Base-by-base conservation (phyloP, 2,329 filamentous ascomycete genomes). In the Curvularia sp. region DNA sequence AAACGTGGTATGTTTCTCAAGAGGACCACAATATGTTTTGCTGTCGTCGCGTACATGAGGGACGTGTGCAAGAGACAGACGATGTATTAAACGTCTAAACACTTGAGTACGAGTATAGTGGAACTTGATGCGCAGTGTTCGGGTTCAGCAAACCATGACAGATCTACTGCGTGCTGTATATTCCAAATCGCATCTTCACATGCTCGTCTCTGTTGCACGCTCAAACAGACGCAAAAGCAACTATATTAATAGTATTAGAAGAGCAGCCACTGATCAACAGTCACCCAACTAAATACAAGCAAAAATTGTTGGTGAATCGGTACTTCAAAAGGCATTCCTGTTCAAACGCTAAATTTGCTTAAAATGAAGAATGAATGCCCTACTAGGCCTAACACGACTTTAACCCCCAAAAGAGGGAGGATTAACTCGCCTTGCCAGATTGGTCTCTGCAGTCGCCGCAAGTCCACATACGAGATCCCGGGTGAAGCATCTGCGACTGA, bases 371-470 rank as follows among this genome's bases (percentile, higher is more conserved):
- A 36, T 18, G 7, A 18, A 18, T 3, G 15, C 34, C 7, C 34
- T 5, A 6, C 34, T 36, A n/a, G 10, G 12, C 30, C 5, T 15
- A 36, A 36, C 34, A 18, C 15, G 15, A n/a, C 6, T 30, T 38
- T n/a, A 19, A 43, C 18, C 13, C n/a, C n/a, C n/a, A n/a, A 30
- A 23, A 51, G 50, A 46, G 25, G 25, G 25, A 8, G 6, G 23
- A 30, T 48, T 57, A 53, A 23, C 5, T 47, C 27, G 25, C 34
- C 21, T 25, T 32, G 1, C 27, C 25, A 21, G 42, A 21, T 10
- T 34, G 13, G 0, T 9, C 10, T 41, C 30, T 57, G 41, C 64
- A 67, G 7, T 64, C 60, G 19, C 43, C 38, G 23, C 64, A 67
- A 1, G 38, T 48, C 64, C 64, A 67, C 3, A 39, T 28, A 12